Base-by-base conservation (phyloP, 169 alveolate species). In the Eimeria zaria region DNA sequence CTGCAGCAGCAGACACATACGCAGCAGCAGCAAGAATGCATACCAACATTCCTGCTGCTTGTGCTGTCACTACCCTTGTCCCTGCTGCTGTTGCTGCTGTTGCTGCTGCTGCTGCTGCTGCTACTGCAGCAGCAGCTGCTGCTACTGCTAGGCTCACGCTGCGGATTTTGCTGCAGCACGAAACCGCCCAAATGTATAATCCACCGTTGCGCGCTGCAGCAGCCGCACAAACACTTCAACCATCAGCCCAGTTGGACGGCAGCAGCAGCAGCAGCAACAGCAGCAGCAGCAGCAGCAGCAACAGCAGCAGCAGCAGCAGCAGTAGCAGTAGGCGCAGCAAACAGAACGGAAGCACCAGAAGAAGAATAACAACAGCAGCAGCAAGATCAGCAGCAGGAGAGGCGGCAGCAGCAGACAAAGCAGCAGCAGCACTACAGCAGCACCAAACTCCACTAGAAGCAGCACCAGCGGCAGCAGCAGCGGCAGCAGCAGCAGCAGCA, bases 31-130 rank as follows among this genome's bases (percentile, higher is more conserved):
- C 76, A 53, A 53, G 1, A 53, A 53, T 20, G 18, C 62, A 53
- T 2, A 20, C 11, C 62, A 1, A 12, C 62, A 12, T 53, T 64
- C 33, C n/a, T n/a, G 1, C 76, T 1, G 76, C 76, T 18, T 0
- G 33, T 1, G 20, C 76, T 64, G 76, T n/a, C 20, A n/a, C 2
- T 64, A 20, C n/a, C 30, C 16, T 11, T n/a, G 41, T n/a, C 30
- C 33, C 76, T 64, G 76, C 30, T 64, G 76, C 76, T 64, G 76
- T n/a, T 64, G 30, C 76, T 64, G 1, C 11, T 64, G 76, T n/a
- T 64, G 76, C 76, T 64, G 76, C 78, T 67, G 78, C 78, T n/a
- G n/a, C 60, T n/a, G n/a, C n/a, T n/a, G n/a, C n/a, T n/a, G n/a
- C n/a, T n/a, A n/a, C n/a, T n/a, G n/a, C n/a, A n/a, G n/a, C n/a